Evolutionary conservation across 163 green algal species (phyloP), one percentile per base, ranked within the genome.

Genomic region (Scenedesmus sp.): DNA sequence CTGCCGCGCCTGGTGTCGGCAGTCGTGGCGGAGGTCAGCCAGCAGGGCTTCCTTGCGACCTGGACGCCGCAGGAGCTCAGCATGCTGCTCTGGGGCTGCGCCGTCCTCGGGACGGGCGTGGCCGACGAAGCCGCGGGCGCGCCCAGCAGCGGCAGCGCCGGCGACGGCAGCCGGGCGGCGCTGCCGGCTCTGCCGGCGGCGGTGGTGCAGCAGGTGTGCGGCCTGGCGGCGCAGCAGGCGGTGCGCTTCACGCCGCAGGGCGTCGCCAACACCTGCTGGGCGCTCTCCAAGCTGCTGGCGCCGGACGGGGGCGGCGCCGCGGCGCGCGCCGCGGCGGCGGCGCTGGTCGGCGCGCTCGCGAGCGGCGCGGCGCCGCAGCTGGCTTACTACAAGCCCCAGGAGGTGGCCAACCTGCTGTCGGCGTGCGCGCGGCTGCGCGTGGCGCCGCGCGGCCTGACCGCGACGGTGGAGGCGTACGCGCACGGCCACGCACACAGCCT

Each of bases 21-120:
- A 18, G 74, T 64, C 0, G 66, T 75, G 74, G n/a, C 34, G 34
- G 63, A 81, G 36, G 14, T 72, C 1, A 9, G 4, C 18, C 47
- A 63, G 50, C 62, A 60, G 15, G 50, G 74, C 6, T 81, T 81
- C 60, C 33, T 81, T 20, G 74, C 22, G 9, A 81, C 74, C 0
- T 81, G 51, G 50, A 67, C 74, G 13, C 60, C 74, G 18, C 60
- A 74, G 62, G 74, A 81, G 63, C 51, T 75, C 3, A 75, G 60
- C 62, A 73, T 75, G 74, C 74, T 81, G 62, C 74, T 81, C 14
- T 81, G 74, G 74, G 69, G 74, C 50, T 65, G 51, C 20, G 75
- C 75, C 31, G 73, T 44, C 4, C 17, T 81, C 4, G 45, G 58
- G 47, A 18, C 65, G n/a, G 36, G 36, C 7, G 18, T 20, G 56